Conservation (phyloP, 352 stramenopile species). For the Plasmopara halstedii region DNA sequence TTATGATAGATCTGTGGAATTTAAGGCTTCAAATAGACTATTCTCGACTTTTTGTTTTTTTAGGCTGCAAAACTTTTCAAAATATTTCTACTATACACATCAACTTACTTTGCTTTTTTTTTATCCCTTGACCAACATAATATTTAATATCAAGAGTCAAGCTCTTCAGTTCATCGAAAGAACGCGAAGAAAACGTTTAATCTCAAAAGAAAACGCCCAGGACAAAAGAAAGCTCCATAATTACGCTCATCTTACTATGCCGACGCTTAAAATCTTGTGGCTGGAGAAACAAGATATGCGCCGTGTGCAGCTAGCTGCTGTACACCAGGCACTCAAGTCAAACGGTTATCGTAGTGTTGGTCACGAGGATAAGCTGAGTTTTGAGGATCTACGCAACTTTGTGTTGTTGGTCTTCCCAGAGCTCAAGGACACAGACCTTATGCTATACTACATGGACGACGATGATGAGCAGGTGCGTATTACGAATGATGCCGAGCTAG, state of each 20-base stretch:
- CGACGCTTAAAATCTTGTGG: constrained; percentile 83
- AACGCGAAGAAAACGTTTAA: not conserved
- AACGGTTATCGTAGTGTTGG: constrained; percentile 31
- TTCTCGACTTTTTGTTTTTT: no score
- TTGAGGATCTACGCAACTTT: constrained; percentile 60
- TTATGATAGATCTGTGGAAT: not conserved
- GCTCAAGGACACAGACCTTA: constrained; percentile 32
- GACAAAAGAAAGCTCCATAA: not conserved
- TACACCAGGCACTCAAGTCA: constrained; percentile 47
- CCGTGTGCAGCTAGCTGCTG: constrained; percentile 63
- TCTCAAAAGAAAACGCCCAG: not conserved
- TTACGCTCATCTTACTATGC: constrained; percentile 34
- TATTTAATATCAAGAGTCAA: no score
- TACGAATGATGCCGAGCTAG: constrained; percentile 73
- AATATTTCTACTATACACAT: not conserved
- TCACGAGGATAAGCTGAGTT: constrained; percentile 32
- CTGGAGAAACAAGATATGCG: constrained; percentile 79
- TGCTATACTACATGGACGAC: constrained; percentile 80
- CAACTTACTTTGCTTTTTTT: not conserved
- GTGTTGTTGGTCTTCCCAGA: constrained; percentile 61
- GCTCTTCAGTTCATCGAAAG: not conserved
- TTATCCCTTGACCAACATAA: not conserved
- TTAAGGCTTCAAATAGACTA: no score
- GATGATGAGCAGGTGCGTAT: constrained; percentile 77
- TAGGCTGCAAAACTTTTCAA: not conserved